Evolutionary conservation across 148 eudicot species (phyloP).

Genomic region (Spergularia bocconei): DNA sequence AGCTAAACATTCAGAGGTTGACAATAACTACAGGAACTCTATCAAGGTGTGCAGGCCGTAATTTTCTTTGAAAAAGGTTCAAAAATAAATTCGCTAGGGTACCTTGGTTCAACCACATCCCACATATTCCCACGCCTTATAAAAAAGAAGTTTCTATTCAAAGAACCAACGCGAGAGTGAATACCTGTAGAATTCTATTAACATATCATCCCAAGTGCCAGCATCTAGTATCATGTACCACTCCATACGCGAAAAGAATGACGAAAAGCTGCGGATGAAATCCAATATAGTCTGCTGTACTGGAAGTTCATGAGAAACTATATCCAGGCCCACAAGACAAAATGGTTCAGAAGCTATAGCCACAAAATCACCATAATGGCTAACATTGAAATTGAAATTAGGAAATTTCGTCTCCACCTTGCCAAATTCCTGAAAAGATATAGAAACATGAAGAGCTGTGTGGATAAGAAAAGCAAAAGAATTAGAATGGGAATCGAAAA

Average conservation of each 20-base stretch:
- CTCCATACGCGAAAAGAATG: conserved; percentile 64
- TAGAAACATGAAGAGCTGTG: not conserved
- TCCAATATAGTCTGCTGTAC: conserved; percentile 39
- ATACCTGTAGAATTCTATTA: conserved; percentile 62
- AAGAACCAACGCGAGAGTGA: not conserved
- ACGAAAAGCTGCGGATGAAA: conserved; percentile 49
- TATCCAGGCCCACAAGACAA: conserved; percentile 84
- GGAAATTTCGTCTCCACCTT: conserved; percentile 38
- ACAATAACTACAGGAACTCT: no score
- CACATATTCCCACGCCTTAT: not conserved
- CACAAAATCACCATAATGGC: conserved; percentile 86
- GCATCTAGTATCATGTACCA: conserved; percentile 55
- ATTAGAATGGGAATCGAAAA: not conserved
- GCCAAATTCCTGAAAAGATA: conserved; percentile 39
- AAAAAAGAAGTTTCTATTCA: not conserved
- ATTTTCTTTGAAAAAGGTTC: not conserved
- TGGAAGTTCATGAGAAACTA: conserved; percentile 47
- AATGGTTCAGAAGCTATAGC: conserved; percentile 92
- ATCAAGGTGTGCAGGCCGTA: not conserved
- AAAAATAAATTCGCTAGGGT: not conserved
- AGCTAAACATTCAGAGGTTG: no score
- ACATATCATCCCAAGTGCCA: conserved; percentile 40
- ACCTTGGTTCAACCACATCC: not conserved
- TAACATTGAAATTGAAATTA: conserved; percentile 79
- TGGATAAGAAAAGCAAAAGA: not conserved